Base-by-base conservation (phyloP, 306 rosid genomes). In the Acmispon strigosus region DNA sequence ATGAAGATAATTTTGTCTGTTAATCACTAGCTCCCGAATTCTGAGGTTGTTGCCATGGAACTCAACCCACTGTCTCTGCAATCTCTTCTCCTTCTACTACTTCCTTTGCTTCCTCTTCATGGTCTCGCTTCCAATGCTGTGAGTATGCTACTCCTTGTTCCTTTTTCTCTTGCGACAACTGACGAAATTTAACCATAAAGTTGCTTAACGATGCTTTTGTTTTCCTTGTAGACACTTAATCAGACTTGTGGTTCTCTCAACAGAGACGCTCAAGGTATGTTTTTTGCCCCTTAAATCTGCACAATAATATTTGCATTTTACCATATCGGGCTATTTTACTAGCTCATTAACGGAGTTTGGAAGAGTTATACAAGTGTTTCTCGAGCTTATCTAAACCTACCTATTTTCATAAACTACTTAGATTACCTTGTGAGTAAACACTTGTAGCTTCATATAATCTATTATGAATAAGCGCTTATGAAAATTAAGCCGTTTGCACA, bases 241-340 rank as follows among this genome's bases (percentile, higher is more conserved):
- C 81, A 78, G 52, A 78, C 78, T 59, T 75, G 86, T 29, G 78
- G 79, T 44, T 8, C 83, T 18, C 24, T 65, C 78, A 58, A 10
- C 8, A 64, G 76, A 69, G 59, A 75, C 19, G 11, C 54, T 10
- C 15, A 58, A 49, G 78, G 83, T 78, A 51, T 58, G 20, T 39
- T 29, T 51, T 15, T 19, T 41, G 4, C 17, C 0, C 41, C 18
- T 8, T 36, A 7, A 48, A 10, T 48, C 72, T 41, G 45, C 71
- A 29, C 0, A 27, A 27, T 27, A 27, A 27, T 4, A 27, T 27
- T 27, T 27, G 34, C 34, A 27, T 27, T 27, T 27, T 27, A 27
- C 34, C 3, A 27, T 4, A 27, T 27, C 0, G 34, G 34, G 3
- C 34, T 27, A 27, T 4, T 22, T 58, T 58, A 47, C 76, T 13